These are phyloP conservation scores for Ophiobolus disseminans DNA, from an alignment of 2,329 filamentous ascomycete species.

Conservation along the genomic window DNA sequence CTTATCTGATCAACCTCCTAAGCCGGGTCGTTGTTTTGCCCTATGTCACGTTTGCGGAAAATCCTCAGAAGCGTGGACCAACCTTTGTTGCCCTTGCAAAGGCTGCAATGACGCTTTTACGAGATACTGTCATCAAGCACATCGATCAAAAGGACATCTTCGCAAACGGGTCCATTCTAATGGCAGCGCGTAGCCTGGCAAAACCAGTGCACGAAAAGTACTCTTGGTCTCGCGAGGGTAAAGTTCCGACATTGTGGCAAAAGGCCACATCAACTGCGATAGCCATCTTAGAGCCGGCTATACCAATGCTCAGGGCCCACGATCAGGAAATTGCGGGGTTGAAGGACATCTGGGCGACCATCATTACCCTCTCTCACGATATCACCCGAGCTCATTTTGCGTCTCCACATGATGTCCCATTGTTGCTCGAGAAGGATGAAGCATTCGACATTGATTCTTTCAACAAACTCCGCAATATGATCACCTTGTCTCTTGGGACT, in stretches of 20 bases:
- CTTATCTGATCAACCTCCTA: slow-evolving; percentile 72
- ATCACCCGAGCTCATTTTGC: slow-evolving; percentile 50
- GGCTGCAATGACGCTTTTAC: slow-evolving; percentile 74
- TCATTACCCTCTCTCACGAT: slow-evolving; percentile 45
- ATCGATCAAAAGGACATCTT: slow-evolving; percentile 72
- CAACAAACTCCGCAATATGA: slow-evolving; percentile 69
- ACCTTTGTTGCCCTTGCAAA: slow-evolving; percentile 93
- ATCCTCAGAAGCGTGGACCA: slow-evolving; percentile 58
- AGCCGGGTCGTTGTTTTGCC: slow-evolving; percentile 76
- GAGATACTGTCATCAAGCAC: slow-evolving; percentile 66
- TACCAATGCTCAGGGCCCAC: slow-evolving; percentile 56
- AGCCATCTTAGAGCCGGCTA: slow-evolving; percentile 69
- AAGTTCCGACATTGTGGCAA: slow-evolving; percentile 76
- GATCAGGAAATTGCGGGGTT: slow-evolving; percentile 46
- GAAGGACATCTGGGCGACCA: slow-evolving; percentile 69
- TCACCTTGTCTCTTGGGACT: slow-evolving; percentile 76
- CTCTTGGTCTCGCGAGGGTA: slow-evolving; percentile 73
- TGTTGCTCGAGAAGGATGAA: slow-evolving; percentile 66
- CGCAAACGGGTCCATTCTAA: slow-evolving; percentile 68
- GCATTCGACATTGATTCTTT: slow-evolving; percentile 82
- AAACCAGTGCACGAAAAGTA: slow-evolving; percentile 82
- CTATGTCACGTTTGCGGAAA: slow-evolving; percentile 55
- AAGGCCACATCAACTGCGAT: slow-evolving; percentile 76
- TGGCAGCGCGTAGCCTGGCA: slow-evolving; percentile 70
- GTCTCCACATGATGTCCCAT: slow-evolving; percentile 43